These are phyloP conservation scores for Solanum medicagineum DNA, from an alignment of 257 asterid species.

Conservation along the genomic window DNA sequence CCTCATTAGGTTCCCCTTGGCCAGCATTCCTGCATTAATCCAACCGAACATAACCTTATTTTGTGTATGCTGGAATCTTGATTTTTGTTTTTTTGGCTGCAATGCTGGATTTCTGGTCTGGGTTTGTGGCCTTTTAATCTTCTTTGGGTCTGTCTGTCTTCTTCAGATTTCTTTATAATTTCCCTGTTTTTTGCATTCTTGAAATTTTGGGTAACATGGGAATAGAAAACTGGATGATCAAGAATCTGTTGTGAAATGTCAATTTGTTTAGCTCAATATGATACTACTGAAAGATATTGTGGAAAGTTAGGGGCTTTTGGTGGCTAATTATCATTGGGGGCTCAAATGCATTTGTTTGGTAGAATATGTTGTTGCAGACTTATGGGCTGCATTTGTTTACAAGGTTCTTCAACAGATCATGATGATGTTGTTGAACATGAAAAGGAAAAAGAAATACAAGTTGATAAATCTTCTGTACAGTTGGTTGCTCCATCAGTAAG, in stretches of 20 bases:
- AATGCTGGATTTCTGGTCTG: constrained; percentile 20
- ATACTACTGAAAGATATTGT: background rate
- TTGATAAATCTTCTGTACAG: background rate
- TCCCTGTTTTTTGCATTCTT: background rate
- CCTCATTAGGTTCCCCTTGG: constrained; percentile 8
- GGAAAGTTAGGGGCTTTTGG: background rate
- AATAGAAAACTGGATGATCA: background rate
- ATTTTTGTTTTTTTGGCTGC: background rate
- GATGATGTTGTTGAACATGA: constrained; percentile 1
- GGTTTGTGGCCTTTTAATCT: background rate
- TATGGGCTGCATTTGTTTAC: constrained; percentile 27
- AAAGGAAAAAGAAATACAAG: constrained; percentile 4
- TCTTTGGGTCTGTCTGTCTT: background rate
- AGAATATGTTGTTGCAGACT: background rate
- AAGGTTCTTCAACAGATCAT: constrained; percentile 4
- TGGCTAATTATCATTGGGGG: background rate
- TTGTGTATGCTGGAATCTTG: background rate
- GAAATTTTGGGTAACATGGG: background rate
- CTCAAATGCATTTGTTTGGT: background rate
- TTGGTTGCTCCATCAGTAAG: constrained; percentile 7
- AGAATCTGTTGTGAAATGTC: background rate
- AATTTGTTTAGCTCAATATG: background rate
- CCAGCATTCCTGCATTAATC: constrained; percentile 16
- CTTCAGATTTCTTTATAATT: background rate
- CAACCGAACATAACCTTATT: constrained; percentile 1